Evolutionary conservation across 1,284 basidiomycete genomes (phyloP), one percentile per base, ranked within the genome.

Genomic region (Marasmius oreades): DNA sequence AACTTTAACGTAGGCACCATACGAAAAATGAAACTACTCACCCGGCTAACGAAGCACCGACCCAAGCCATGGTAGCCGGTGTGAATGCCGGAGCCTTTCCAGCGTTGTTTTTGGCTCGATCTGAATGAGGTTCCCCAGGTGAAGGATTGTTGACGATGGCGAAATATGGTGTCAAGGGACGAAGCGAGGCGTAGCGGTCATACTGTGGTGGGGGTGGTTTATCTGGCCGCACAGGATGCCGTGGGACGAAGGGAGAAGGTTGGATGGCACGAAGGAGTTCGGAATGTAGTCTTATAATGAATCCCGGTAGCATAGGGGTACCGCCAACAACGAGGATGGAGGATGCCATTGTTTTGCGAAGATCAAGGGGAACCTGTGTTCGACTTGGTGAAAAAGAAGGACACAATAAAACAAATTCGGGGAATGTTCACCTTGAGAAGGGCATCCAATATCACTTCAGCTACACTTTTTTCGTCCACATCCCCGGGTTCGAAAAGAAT

Each of bases 11-110:
- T 51, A 44, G 11, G 31, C 24, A 55, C 14, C 8, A 26, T 31
- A 31, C 28, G 5, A 31, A 42, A 54, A 48, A 54, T 23, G 47
- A n/a, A n/a, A n/a, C n/a, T n/a, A 75, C 86, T 63, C 69, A 93
- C 88, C 95, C 95, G 2, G 93, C 92, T 14, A 98, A 71, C 34
- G 92, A 94, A 0, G 92, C 95, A 2, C 95, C 95, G n/a, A 98
- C 85, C 94, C 95, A 98, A 0, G 88, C 80, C 70, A 95, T 77
- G 34, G 85, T 77, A 1, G 85, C 84, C 2, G 93, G 88, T 5
- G 86, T 75, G 72, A 94, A 96, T 0, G 92, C 88, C 0, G 94
- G 95, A 0, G 91, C 92, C 63, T 84, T 89, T 3, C 93, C 93
- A 0, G 85, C 85, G 59, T 84, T 85, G 0, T 76, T 77, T 20